Base-by-base conservation (phyloP, 2,329 filamentous ascomycete species). In the Aspergillus sp. region DNA sequence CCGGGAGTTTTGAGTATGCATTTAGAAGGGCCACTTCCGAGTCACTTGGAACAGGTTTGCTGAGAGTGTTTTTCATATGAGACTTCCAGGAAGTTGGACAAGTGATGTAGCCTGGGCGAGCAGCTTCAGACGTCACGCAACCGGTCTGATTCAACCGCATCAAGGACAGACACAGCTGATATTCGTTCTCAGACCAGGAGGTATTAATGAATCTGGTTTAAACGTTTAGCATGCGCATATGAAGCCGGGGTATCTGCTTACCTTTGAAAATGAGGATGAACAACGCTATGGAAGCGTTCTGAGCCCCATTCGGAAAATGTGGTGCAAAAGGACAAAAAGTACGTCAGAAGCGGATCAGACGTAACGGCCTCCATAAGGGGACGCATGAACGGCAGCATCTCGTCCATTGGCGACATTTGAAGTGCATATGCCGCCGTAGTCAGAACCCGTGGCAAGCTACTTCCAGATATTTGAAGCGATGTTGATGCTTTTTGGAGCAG, bases 321-420 rank as follows among this genome's bases (percentile, higher is more conserved):
- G 10, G 80, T 80, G 58, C 86, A 95, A 57, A 96, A 94, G 0
- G 78, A 72, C 26, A 96, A 71, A 55, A 94, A 96, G 66, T 79
- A 80, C 32, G 61, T 61, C 49, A 80, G 74, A 48, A 88, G 71
- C 1, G 71, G 70, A 27, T 81, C 75, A 32, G 72, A 72, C 3
- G 74, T 77, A 29, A 93, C 63, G 3, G 66, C 64, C 20, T 80
- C 75, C 52, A 75, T 73, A 28, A 93, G 68, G 3, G 74, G 60
- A 11, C 74, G 71, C 35, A 88, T 72, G 24, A 75, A 72, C 1
- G 83, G 75, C 26, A 93, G 78, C 22, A 93, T 64, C 5, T 80
- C 72, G 47, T 93, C 84, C 53, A 94, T 78, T 1, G 88, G 78
- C 4, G 86, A 81, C 44, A 78, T 72, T 44, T 85, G 78, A 55